These are phyloP conservation scores for Plasmodium cynomolgi DNA, from an alignment of 169 alveolate genomes.

Conservation along the genomic window DNA sequence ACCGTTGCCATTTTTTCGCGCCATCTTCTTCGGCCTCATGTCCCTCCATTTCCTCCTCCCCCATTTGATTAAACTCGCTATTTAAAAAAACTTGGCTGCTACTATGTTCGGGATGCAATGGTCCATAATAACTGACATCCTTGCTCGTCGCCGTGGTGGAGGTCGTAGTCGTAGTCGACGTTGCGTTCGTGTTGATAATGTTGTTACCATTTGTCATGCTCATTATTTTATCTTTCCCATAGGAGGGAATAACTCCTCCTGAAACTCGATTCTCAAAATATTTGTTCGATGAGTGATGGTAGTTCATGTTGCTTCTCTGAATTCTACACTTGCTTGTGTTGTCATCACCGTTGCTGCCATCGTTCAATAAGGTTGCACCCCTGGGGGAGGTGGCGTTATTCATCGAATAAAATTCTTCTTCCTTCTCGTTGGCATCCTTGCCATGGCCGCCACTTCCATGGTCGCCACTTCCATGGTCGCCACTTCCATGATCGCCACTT, in stretches of 20 bases:
- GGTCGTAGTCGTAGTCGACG: not conserved
- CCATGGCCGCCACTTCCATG: not conserved
- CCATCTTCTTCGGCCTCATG: not conserved
- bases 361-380: not conserved
- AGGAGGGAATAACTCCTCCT: not conserved
- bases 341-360: not conserved
- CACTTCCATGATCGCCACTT: too few relatives aligned
- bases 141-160: constrained; percentile 14
- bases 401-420: not conserved
- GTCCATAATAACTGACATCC: not conserved
- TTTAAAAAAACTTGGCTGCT: not conserved
- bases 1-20: not conserved
- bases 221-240: not conserved
- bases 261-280: not conserved
- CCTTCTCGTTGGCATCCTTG: not conserved
- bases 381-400: not conserved
- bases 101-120: not conserved
- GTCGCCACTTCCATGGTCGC: not conserved
- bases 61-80: not conserved
- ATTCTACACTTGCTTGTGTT: not conserved
- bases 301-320: not conserved
- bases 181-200: not conserved
- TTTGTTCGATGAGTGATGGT: not conserved
- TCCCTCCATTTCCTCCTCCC: not conserved
- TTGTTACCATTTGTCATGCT: not conserved